A percentile compares a stretch with the other conserved stretches of the same genome.
phyloP scores from a whole-genome alignment of 1,139 yeast genomes.

The Arxiozyma heterogenica region DNA sequence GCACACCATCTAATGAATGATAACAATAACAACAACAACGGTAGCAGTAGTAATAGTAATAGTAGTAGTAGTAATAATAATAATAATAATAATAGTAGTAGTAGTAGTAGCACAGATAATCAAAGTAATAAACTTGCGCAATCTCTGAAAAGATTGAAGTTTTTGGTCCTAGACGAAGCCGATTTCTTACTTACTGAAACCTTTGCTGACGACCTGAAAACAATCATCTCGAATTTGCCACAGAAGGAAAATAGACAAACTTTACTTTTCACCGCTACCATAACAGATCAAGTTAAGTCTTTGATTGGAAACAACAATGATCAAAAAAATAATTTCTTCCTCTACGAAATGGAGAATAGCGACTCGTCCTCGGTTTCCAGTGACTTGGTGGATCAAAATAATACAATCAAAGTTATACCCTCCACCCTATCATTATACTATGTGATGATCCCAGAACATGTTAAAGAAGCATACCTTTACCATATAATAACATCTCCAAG shows the following conservation, averaged over 20 bases:
- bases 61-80: no score
- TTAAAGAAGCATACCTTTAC: slow-evolving; percentile 80
- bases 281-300: slow-evolving; percentile 83
- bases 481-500: slow-evolving; percentile 54
- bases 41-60: no score
- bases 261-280: slow-evolving; percentile 86
- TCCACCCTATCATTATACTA: slow-evolving; percentile 52
- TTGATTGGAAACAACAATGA: slow-evolving; percentile 51
- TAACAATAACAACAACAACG: slow-evolving; percentile 27
- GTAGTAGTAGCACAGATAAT: no score
- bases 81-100: no score
- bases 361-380: not conserved
- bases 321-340: slow-evolving; percentile 48
- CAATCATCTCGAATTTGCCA: slow-evolving; percentile 68
- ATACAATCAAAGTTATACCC: slow-evolving; percentile 70
- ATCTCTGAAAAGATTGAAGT: slow-evolving; percentile 73
- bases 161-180: slow-evolving; percentile 89
- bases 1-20: slow-evolving; percentile 87
- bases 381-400: slow-evolving; percentile 24
- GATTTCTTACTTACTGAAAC: slow-evolving; percentile 81
- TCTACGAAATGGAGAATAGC: slow-evolving; percentile 65
- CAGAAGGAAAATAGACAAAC: slow-evolving; percentile 70
- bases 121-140: not conserved
- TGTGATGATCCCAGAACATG: slow-evolving; percentile 63
- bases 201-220: slow-evolving; percentile 67